Evolutionary conservation across 2,329 filamentous ascomycete genomes (phyloP), one percentile per base, ranked within the genome.

Genomic region (Aspergillus sp.): DNA sequence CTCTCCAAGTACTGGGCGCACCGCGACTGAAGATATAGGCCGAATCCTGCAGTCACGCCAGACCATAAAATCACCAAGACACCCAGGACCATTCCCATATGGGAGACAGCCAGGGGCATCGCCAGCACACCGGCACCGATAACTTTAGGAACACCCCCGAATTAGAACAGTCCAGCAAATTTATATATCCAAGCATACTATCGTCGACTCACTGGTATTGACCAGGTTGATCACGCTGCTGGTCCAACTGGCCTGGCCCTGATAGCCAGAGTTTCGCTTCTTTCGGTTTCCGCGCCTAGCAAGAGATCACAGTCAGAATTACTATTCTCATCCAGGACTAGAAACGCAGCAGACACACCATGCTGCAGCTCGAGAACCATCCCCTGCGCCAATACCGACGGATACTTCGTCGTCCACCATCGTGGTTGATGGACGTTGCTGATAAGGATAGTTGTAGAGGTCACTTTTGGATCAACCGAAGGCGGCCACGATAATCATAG

Each of bases 171-270:
- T 39, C 19, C 4, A 39, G 26, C 12, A 46, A 32, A 19, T 19
- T 19, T 2, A 19, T 19, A 46, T 29, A 29, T 28, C 42, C 5
- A 26, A 36, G 19, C 19, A 19, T 19, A 19, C 19, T 19, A 19
- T 19, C 19, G 19, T 19, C 19, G 19, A 62, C 68, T 65, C 51
- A 93, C 88, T 98, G 12, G 93, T 98, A 69, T 98, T 98, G 54
- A 97, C 77, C 54, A 98, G 76, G 67, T 98, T 98, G 71, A 97
- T 85, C 55, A 93, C 85, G 65, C 90, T 95, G 72, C 89, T 95
- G 45, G 85, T 68, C 81, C 87, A 94, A 57, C 87, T 86, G 57
- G 93, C 93, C 62, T 90, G 80, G 46, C 93, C 90, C 50, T 68
- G 69, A 38, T 70, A 63, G 43, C 85, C 85, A 47, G 76, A 79